phyloP scores from a whole-genome alignment of 202 grass and related monocot species.

The Musa balbisiana region DNA sequence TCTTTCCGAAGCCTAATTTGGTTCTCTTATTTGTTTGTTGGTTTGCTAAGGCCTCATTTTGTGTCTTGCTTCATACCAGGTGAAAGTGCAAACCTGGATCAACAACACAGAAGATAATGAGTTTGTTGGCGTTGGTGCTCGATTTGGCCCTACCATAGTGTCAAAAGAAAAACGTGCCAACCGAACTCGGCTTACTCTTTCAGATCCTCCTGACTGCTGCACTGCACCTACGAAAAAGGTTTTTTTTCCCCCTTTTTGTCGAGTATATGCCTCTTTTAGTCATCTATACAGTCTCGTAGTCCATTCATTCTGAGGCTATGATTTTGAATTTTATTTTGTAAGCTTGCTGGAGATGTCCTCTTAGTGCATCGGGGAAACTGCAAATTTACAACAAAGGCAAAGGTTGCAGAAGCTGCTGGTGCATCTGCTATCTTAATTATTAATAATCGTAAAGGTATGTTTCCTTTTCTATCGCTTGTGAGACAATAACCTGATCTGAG shows the following conservation, averaged over 20 bases:
- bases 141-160: conserved; percentile 78
- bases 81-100: conserved; percentile 96
- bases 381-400: conserved; percentile 83
- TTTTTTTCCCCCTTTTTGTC: conserved; percentile 14
- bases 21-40: conserved; percentile 2
- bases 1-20: not conserved
- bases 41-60: not conserved
- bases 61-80: conserved; percentile 35
- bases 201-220: conserved; percentile 72
- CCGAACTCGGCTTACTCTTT: conserved; percentile 43
- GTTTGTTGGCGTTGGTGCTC: conserved; percentile 93
- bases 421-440: conserved; percentile 95
- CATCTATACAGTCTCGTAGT: not conserved
- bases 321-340: conserved; percentile 4
- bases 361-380: conserved; percentile 71
- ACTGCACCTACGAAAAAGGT: conserved; percentile 46
- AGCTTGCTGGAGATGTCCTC: conserved; percentile 78
- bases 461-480: no score
- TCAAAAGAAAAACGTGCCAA: conserved; percentile 84
- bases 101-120: conserved; percentile 51
- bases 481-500: no score
- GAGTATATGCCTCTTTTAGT: not conserved
- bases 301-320: not conserved
- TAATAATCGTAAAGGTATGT: conserved; percentile 67
- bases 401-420: conserved; percentile 67